Base-by-base conservation (phyloP, 441 rosid genomes). In the Populus hybrid region DNA sequence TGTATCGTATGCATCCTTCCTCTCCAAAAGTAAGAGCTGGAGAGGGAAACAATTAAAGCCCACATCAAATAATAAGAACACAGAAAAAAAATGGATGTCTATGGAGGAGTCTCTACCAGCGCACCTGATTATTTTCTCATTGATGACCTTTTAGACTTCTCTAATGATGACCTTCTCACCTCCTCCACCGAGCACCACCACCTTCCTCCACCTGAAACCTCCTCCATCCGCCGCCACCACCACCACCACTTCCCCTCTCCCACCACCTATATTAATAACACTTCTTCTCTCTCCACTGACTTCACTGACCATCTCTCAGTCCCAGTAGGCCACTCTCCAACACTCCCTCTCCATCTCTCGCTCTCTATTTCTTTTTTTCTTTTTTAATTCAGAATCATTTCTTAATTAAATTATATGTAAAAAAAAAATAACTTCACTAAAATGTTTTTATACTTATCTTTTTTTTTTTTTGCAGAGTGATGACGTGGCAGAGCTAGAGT, bases 401-500 rank as follows among this genome's bases (percentile, higher is more conserved):
- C 6, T 21, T 28, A 14, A n/a, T 56, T 4, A 40, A 74, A 40
- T 63, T 31, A 5, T 56, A 1, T 36, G 6, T 70, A n/a, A n/a
- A 29, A 2, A 8, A 1, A 7, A 71, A 59, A 59, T 59, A 59
- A 59, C 9, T 59, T 59, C 24, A 59, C 64, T 59, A 8, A n/a
- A 21, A 21, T 29, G 31, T n/a, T 71, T 67, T 74, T 45, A 40
- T 74, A 53, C 12, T 35, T 50, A 38, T 72, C 6, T n/a, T n/a
- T n/a, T 18, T 0, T n/a, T 33, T 35, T 63, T 26, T 21, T 77
- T 16, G 12, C 84, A 95, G 99, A 83, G 83, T 72, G 98, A 95
- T n/a, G 95, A 95, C 42, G 87, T 92, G 80, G 98, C 97, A 23
- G 98, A 95, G 85, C 85, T 95, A 23, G 99, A 95, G 83, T 95